Conservation (phyloP, 2,329 filamentous ascomycete genomes). For the Aureobasidium sp. region DNA sequence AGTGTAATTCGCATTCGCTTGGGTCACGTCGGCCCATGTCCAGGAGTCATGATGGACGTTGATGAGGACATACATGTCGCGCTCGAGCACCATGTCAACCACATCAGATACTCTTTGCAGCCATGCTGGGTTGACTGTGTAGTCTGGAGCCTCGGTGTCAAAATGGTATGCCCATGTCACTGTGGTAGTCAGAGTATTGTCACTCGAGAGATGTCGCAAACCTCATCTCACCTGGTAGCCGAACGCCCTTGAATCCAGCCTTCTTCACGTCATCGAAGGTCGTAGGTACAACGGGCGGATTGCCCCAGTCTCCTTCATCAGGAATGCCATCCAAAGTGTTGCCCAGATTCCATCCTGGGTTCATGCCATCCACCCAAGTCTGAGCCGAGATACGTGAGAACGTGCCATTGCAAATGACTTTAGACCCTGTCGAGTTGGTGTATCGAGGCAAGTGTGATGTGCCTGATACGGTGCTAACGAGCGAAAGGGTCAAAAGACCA, state of each 20-base stretch:
- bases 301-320: constrained; percentile 52
- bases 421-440: neutral
- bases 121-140: constrained; percentile 47
- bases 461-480: neutral
- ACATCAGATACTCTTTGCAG: constrained; percentile 50
- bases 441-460: neutral
- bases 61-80: constrained; percentile 45
- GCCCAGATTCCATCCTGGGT: constrained; percentile 53
- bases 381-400: constrained; percentile 40
- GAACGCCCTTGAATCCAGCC: constrained; percentile 49
- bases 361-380: constrained; percentile 40
- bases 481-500: neutral
- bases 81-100: constrained; percentile 45
- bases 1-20: constrained; percentile 38
- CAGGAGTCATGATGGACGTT: constrained; percentile 55
- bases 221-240: constrained; percentile 39
- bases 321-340: constrained; percentile 52
- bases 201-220: neutral
- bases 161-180: constrained; percentile 54
- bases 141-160: constrained; percentile 40
- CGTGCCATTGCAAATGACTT: constrained; percentile 29
- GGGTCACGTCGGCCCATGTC: constrained; percentile 49
- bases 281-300: constrained; percentile 39
- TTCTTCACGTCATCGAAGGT: constrained; percentile 46
- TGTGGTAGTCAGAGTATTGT: constrained; percentile 15